These are phyloP conservation scores for Salvia sclarea DNA, from an alignment of 305 asterid genomes.

Conservation along the genomic window DNA sequence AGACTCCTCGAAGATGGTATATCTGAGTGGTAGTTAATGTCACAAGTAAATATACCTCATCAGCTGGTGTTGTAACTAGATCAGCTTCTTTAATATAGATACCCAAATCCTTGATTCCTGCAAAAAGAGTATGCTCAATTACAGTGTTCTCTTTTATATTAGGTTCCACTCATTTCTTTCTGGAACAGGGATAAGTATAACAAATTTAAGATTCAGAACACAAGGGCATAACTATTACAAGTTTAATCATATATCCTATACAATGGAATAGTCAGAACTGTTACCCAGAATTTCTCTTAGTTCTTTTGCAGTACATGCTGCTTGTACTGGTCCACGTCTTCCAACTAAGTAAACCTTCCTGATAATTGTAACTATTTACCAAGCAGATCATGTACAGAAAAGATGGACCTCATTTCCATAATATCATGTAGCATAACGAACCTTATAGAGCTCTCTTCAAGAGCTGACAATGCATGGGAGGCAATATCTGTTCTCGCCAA, in stretches of 20 bases:
- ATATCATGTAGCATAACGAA: constrained; percentile 27
- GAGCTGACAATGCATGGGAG: constrained; percentile 74
- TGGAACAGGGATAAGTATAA: neutral
- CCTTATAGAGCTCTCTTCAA: constrained; percentile 80
- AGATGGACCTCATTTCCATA: neutral
- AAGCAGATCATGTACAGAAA: constrained; percentile 20
- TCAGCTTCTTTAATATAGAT: constrained; percentile 58
- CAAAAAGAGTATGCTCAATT: constrained; percentile 24
- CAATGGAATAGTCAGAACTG: constrained; percentile 8
- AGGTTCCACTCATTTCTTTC: neutral
- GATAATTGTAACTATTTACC: constrained; percentile 29
- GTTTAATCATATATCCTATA: neutral
- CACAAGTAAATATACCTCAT: constrained; percentile 55
- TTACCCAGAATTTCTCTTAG: constrained; percentile 85
- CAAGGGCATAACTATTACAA: neutral
- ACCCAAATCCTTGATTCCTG: constrained; percentile 70
- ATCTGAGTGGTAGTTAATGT: neutral
- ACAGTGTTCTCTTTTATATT: neutral
- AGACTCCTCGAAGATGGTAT: neutral
- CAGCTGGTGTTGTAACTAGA: constrained; percentile 62
- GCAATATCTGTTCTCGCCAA: constrained; percentile 86
- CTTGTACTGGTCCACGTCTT: constrained; percentile 96
- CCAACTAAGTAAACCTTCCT: constrained; percentile 94
- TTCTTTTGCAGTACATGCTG: constrained; percentile 95
- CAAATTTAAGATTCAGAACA: neutral